Conservation (phyloP, 345 rosid genomes). For the Eucalyptus sp. region DNA sequence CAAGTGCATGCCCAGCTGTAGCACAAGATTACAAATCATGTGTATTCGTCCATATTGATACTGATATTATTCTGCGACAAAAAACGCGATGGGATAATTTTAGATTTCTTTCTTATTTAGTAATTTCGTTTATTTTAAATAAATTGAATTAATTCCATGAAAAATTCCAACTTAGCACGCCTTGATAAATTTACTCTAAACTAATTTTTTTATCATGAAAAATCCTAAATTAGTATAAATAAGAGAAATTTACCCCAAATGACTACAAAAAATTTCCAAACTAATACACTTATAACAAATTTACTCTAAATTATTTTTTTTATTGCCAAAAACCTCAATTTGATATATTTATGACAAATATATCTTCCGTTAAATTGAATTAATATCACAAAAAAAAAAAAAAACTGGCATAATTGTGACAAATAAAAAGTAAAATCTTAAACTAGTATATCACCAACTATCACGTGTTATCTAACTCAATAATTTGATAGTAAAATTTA, state of each 20-base stretch:
- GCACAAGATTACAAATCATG: background rate
- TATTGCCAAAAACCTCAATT: rapidly evolving
- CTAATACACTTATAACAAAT: rapidly evolving
- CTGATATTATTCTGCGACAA: background rate
- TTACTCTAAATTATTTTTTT: no score
- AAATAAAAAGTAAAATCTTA: rapidly evolving
- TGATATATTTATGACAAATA: no score
- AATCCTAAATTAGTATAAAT: rapidly evolving
- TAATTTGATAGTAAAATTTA: no score
- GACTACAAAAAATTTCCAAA: rapidly evolving
- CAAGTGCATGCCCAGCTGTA: background rate
- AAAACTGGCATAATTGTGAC: no score
- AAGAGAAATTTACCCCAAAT: rapidly evolving
- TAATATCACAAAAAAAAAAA: no score
- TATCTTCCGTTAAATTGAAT: rapidly evolving
- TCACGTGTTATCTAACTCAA: no score
- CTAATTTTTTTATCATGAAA: rapidly evolving
- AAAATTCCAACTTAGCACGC: no score
- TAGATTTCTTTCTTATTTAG: background rate
- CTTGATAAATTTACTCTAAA: no score
- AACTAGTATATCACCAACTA: rapidly evolving
- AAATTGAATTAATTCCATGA: rapidly evolving
- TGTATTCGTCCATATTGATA: background rate
- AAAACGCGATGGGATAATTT: background rate
- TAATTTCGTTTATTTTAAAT: background rate